These are phyloP conservation scores for Penicillium simplicissimum DNA, from an alignment of 495 filamentous ascomycete genomes.

Conservation along the genomic window DNA sequence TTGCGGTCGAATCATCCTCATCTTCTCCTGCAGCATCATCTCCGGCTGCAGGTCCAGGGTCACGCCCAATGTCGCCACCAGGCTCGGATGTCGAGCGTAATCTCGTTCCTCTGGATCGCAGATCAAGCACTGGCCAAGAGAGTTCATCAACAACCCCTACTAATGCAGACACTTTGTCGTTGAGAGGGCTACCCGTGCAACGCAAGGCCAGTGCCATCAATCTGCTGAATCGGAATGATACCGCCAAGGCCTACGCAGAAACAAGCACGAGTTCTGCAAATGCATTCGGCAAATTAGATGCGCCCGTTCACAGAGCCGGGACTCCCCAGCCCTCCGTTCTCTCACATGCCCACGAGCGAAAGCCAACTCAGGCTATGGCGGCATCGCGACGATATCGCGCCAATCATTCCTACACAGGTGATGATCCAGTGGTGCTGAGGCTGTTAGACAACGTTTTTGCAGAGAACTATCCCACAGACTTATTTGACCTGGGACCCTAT, in stretches of 20 bases:
- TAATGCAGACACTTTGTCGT: conserved; percentile 35
- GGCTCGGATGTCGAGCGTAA: conserved; percentile 39
- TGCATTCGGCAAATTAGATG: conserved; percentile 85
- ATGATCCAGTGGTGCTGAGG: conserved; percentile 82
- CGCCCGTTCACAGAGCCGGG: conserved; percentile 51
- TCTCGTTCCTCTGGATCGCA: conserved; percentile 21
- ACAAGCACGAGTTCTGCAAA: conserved; percentile 78
- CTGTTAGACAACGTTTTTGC: conserved; percentile 87
- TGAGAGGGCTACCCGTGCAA: conserved; percentile 39
- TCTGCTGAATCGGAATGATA: conserved; percentile 76
- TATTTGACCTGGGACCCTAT: conserved; percentile 69
- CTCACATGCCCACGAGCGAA: conserved; percentile 36
- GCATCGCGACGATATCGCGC: conserved; percentile 40
- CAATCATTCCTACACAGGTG: conserved; percentile 77
- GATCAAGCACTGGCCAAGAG: conserved; percentile 35
- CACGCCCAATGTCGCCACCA: conserved; percentile 44
- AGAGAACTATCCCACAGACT: conserved; percentile 84
- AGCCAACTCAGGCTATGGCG: conserved; percentile 16
- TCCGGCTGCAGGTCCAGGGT: conserved; percentile 38
- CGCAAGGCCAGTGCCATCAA: conserved; percentile 81
- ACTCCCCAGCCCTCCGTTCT: conserved; percentile 31
- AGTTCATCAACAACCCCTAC: conserved; percentile 40
- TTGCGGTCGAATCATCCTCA: conserved; percentile 32
- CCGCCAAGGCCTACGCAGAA: conserved; percentile 77
- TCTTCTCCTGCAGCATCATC: conserved; percentile 44